Evolutionary conservation across 495 filamentous ascomycete species (phyloP), one percentile per base, ranked within the genome.

Genomic region (Trichoderma erinaceum): DNA sequence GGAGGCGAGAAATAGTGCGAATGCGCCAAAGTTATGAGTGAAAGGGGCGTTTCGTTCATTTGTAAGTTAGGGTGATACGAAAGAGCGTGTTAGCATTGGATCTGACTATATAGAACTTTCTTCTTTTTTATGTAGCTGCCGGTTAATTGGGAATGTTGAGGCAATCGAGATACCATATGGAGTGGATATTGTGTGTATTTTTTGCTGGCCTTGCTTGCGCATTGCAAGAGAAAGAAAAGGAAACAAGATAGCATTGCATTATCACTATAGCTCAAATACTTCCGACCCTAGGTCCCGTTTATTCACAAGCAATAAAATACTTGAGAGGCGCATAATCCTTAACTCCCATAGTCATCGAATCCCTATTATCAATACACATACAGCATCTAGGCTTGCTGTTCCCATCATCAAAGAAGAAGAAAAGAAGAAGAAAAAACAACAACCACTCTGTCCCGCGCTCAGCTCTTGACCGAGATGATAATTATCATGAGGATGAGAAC

Each of bases 401-500:
- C 35, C 64, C 4, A 15, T 65, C n/a, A 21, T n/a, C 3, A 43
- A 65, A 32, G 27, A 29, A 61, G 25, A 25, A 46, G 4, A 11
- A 64, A 11, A 64, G 13, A 41, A 41, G n/a, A 65, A 44, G 2
- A 44, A 43, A 35, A 38, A 56, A 58, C 3, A 23, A 35, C 12
- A 35, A 38, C 56, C 50, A 27, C 32, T 3, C 29, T 29, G 29
- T 61, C 23, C 4, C 58, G 23, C 21, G 35, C 27, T 25, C 50
- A 48, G 64, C 76, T 77, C 75, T 78, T 80, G 48, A 80, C 68
- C 32, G 77, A 75, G 50, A 83, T 75, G 8, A 83, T 77, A 18
- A 84, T 80, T 32, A 79, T 73, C 61, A 80, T 70, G 41, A 98
- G 71, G 79, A 99, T 85, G 78, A 99, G 90, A 16, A 92, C 77